Conservation (phyloP, 148 eudicot genomes). For the Nepenthes mirabilis region DNA sequence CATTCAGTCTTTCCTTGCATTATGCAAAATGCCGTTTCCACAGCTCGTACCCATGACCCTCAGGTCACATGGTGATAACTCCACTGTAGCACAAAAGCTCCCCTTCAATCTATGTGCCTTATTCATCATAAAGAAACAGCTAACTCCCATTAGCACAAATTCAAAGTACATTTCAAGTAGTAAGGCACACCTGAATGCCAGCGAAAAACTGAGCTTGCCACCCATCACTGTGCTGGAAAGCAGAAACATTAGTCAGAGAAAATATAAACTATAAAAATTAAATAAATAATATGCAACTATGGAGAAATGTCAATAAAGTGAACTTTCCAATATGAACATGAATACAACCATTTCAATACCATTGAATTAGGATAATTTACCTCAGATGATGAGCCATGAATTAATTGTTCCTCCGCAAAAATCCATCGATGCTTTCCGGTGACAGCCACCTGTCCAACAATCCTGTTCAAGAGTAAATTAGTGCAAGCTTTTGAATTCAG, state of each 20-base stretch:
- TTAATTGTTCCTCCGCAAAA: slow-evolving; percentile 30
- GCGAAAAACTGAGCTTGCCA: slow-evolving; percentile 79
- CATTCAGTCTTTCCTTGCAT: too few species aligned
- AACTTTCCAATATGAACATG: background rate
- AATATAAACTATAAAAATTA: slow-evolving; percentile 6
- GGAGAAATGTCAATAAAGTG: background rate
- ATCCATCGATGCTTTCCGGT: slow-evolving; percentile 84
- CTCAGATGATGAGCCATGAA: slow-evolving; percentile 39
- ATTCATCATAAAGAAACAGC: background rate
- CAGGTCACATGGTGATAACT: too few species aligned
- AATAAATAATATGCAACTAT: background rate
- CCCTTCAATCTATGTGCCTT: too few species aligned
- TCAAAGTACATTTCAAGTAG: background rate
- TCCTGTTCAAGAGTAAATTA: slow-evolving; percentile 29
- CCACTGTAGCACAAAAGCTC: too few species aligned
- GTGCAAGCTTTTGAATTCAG: background rate
- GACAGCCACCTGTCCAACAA: slow-evolving; percentile 73
- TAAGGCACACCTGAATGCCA: slow-evolving; percentile 59
- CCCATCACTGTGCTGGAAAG: slow-evolving; percentile 49
- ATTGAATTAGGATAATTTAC: slow-evolving; percentile 18
- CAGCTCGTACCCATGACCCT: too few species aligned
- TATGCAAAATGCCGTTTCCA: too few species aligned
- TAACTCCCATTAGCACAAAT: too few species aligned
- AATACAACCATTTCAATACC: background rate
- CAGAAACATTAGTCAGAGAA: slow-evolving; percentile 10